Evolutionary conservation across 768 basidiomycete genomes (phyloP), one percentile per base, ranked within the genome.

Genomic region (Russula emetica): DNA sequence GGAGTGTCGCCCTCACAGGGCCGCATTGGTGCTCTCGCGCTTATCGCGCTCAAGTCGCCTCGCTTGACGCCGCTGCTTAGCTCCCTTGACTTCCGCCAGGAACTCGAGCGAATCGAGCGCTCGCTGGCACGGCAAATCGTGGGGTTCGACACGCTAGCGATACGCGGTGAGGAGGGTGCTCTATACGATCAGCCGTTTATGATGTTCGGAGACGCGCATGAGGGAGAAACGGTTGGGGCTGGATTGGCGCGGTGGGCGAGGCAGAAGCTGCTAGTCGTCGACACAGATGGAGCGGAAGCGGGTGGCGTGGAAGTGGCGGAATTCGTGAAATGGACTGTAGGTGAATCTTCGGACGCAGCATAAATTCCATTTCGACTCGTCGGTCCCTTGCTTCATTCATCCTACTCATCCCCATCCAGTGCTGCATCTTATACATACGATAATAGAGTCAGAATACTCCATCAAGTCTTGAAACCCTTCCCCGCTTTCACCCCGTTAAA

Each of bases 251-350:
- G 62, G 16, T 69, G 68, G 68, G 66, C 68, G 28, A 49, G 56
- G 34, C 56, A 67, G 44, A 60, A 64, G 26, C 44, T 38, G 30
- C 60, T 69, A 6, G n/a, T 62, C 3, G 24, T 60, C 1, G 66
- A 67, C 26, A 49, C 30, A 1, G 67, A 68, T 34, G 67, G 55
- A 20, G 30, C 47, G 38, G 66, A 67, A 16, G 30, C 34, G 8
- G 49, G 66, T 26, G 67, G 60, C 10, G 24, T 54, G 66, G 90
- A 94, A 51, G 66, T 69, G 24, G 34, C 62, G 9, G 68, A 69
- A 40, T 58, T 67, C 16, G 26, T 57, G 18, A 67, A 62, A 54
- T 69, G 68, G 68, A 59, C 55, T 7, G 60, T 69, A 49, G 68
- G 66, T 24, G 66, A 69, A 44, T 49, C 24, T 4, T 28, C 53